These are phyloP conservation scores for Boehmeria nivea DNA, from an alignment of 306 rosid species.

Conservation along the genomic window DNA sequence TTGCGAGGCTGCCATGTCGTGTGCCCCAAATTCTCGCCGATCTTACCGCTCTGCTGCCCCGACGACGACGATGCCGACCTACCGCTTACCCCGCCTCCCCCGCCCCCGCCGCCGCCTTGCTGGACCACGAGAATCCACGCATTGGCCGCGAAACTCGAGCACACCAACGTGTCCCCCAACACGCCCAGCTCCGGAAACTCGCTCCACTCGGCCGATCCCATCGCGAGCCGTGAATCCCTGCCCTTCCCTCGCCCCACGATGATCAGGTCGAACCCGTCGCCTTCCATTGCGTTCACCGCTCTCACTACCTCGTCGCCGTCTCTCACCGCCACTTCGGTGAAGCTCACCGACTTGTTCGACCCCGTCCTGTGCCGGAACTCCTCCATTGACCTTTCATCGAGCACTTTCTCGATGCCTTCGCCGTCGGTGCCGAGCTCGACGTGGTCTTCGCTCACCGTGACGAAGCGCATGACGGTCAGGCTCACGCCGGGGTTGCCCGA, in stretches of 20 bases:
- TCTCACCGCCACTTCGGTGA: constrained; percentile 22
- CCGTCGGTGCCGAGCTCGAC: neutral
- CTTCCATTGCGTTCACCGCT: constrained; percentile 22
- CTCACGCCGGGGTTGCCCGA: neutral
- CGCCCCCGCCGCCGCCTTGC: constrained; percentile 18
- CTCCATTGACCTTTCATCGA: constrained; percentile 36
- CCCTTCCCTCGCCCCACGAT: constrained; percentile 49
- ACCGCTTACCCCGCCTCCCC: neutral
- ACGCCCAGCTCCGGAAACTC: constrained; percentile 48
- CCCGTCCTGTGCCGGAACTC: constrained; percentile 25
- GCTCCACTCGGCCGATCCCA: constrained; percentile 35
- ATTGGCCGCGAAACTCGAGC: constrained; percentile 20
- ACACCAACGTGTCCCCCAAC: constrained; percentile 44
- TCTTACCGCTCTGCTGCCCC: neutral
- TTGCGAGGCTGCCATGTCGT: neutral
- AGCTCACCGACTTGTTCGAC: constrained; percentile 21
- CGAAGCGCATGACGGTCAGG: neutral
- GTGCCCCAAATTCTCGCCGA: too few relatives aligned
- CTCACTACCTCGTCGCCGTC: constrained; percentile 28
- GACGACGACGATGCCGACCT: neutral
- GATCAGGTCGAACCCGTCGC: constrained; percentile 28
- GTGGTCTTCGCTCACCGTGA: neutral
- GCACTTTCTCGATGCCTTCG: constrained; percentile 22
- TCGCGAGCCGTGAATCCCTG: constrained; percentile 8
- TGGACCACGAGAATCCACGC: constrained; percentile 51